Conservation (phyloP, 495 filamentous ascomycete genomes). For the Xylaria telfairii region DNA sequence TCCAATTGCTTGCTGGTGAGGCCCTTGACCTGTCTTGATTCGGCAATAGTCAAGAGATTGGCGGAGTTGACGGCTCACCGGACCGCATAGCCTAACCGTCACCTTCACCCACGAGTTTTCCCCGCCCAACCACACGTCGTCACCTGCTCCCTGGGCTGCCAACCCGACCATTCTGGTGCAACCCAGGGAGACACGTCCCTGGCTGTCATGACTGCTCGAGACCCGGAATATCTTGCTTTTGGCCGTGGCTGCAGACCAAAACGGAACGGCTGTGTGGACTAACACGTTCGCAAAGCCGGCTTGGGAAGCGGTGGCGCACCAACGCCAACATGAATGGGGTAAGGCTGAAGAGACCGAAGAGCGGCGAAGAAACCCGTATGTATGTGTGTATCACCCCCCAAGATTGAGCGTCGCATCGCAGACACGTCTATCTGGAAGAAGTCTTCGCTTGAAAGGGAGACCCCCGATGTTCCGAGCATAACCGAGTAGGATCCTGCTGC, state of each 20-base stretch:
- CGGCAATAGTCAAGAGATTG: slow-evolving; percentile 31
- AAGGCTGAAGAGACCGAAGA: slow-evolving; percentile 41
- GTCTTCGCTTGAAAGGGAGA: slow-evolving; percentile 35
- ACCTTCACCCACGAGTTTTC: slow-evolving; percentile 37
- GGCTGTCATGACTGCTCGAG: background rate
- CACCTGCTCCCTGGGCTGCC: slow-evolving; percentile 15
- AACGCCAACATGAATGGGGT: slow-evolving; percentile 26
- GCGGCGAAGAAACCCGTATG: slow-evolving; percentile 26
- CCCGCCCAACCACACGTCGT: slow-evolving; percentile 40
- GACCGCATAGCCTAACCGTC: slow-evolving; percentile 37
- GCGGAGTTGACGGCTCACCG: slow-evolving; percentile 36
- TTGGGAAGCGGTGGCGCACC: slow-evolving; percentile 26
- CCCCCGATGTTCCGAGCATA: slow-evolving; percentile 33
- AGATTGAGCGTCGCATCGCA: slow-evolving; percentile 38
- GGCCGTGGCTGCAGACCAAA: slow-evolving; percentile 14
- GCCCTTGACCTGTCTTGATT: slow-evolving; percentile 27
- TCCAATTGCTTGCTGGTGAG: slow-evolving; percentile 5
- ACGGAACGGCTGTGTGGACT: slow-evolving; percentile 13
- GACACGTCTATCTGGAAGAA: slow-evolving; percentile 38
- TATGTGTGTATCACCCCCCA: slow-evolving; percentile 31
- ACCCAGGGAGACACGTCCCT: slow-evolving; percentile 11
- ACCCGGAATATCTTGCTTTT: slow-evolving; percentile 14
- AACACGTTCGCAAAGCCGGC: slow-evolving; percentile 32
- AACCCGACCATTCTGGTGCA: slow-evolving; percentile 6
- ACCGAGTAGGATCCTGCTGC: slow-evolving; percentile 33